These are phyloP conservation scores for Arachis hypogaea DNA, from an alignment of 306 rosid genomes.

Conservation along the genomic window DNA sequence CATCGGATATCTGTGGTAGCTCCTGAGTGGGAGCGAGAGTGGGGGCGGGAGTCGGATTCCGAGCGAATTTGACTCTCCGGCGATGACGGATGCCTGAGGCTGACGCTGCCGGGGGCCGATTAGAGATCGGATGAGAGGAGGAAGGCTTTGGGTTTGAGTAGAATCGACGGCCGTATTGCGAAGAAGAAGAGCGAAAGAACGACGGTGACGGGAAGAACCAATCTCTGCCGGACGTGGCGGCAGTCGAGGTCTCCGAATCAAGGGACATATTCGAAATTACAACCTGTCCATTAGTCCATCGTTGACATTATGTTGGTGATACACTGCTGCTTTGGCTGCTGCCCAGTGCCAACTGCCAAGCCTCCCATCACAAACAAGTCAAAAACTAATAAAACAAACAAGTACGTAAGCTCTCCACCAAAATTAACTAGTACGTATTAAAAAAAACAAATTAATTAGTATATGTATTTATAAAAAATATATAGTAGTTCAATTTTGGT, in stretches of 20 bases:
- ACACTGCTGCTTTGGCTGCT: too few relatives aligned
- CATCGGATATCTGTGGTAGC: slow-evolving; percentile 34
- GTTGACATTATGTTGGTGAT: neutral
- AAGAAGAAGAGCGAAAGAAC: slow-evolving; percentile 48
- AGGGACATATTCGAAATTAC: slow-evolving; percentile 38
- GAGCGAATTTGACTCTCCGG: slow-evolving; percentile 57
- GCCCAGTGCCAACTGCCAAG: neutral
- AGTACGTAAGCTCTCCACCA: too few relatives aligned
- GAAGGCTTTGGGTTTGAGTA: slow-evolving; percentile 46
- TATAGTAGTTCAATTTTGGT: too few relatives aligned
- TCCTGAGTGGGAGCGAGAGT: slow-evolving; percentile 30
- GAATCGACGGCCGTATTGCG: slow-evolving; percentile 54
- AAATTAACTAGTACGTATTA: too few relatives aligned
- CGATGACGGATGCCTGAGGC: slow-evolving; percentile 51
- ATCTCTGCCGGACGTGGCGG: slow-evolving; percentile 62
- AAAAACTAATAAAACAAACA: too few relatives aligned
- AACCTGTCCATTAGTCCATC: neutral
- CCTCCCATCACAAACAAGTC: neutral
- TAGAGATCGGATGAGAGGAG: slow-evolving; percentile 39
- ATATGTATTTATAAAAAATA: too few relatives aligned
- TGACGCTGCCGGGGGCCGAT: slow-evolving; percentile 31
- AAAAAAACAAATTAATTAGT: too few relatives aligned
- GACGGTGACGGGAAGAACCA: slow-evolving; percentile 88
- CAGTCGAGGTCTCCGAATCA: slow-evolving; percentile 54
- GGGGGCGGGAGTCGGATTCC: slow-evolving; percentile 4